Evolutionary conservation across 176 grass and related monocot genomes (phyloP), one percentile per base, ranked within the genome.

Genomic region (Cenchrus fungigraminus): DNA sequence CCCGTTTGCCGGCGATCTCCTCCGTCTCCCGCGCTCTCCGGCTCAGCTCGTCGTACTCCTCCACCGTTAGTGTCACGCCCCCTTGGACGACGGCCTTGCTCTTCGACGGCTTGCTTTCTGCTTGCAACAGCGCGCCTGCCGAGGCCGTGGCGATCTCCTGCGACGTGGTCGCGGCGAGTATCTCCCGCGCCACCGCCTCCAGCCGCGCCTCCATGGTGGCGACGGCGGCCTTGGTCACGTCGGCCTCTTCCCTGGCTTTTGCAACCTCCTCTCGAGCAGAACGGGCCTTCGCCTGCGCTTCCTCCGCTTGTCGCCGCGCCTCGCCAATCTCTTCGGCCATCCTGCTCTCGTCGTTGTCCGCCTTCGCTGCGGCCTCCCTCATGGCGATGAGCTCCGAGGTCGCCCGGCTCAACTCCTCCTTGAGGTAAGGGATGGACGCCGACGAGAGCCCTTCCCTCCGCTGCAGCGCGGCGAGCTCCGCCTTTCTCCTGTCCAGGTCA

Each of bases 21-120:
- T 98, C 95, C 1, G 50, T 88, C 37, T 93, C 91, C 19, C 68
- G 40, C 12, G 91, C 89, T 63, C 83, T 20, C 79, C 88, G 87
- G 81, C 95, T 92, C 71, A 98, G 59, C 28, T 85, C 84, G 2
- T 79, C 80, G 87, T 93, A 98, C 74, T 91, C 93, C n/a, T 88
- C 91, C 13, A 64, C 11, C 19, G 68, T 28, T 49, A 98, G 19
- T 0, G 83, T 88, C 54, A 98, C 82, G 25, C 49, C 49, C 6
- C 19, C 71, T 49, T 82, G 74, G 8, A 12, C 20, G 58, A 12
- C 86, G 42, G 20, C 58, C 58, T 80, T 12, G 25, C 25, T 25
- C 25, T 25, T 25, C 2, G 56, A 58, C 16, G 32, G 15, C 62
- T 64, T 53, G 55, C 54, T 79, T 25, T 85, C 62, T 46, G 45